Evolutionary conservation across 441 rosid species (phyloP).

Genomic region (Kokia cookei): DNA sequence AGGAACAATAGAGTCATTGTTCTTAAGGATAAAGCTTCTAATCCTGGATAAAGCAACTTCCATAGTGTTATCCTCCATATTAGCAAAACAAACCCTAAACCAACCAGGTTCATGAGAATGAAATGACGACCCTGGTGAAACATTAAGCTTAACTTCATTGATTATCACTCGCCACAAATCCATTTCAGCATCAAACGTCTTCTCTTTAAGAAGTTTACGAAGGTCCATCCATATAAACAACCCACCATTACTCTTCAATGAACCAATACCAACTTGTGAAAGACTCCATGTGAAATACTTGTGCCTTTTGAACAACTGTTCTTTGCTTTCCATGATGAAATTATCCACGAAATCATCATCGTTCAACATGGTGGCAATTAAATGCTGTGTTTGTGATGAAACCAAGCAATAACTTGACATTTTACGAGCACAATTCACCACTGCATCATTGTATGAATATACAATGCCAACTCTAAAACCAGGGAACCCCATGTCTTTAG

Average conservation of each 20-base stretch:
- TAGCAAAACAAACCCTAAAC: conserved; percentile 93
- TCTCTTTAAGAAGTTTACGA: conserved; percentile 46
- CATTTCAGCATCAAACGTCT: conserved; percentile 47
- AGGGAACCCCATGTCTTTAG: conserved; percentile 93
- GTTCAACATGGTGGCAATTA: conserved; percentile 70
- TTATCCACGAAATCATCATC: conserved; percentile 56
- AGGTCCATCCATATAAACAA: conserved; percentile 91
- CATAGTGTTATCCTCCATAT: conserved; percentile 76
- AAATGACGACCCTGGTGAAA: conserved; percentile 93
- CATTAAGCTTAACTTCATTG: conserved; percentile 78
- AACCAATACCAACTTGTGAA: conserved; percentile 47
- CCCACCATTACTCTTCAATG: conserved; percentile 70
- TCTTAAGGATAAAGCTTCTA: conserved; percentile 35
- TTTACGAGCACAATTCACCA: conserved; percentile 62
- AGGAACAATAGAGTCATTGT: conserved; percentile 35
- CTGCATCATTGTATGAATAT: conserved; percentile 77
- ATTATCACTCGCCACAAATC: conserved; percentile 66
- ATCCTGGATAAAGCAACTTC: conserved; percentile 72
- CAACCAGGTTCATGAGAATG: conserved; percentile 87
- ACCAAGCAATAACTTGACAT: conserved; percentile 96
- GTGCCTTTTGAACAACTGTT: conserved; percentile 53
- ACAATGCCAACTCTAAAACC: conserved; percentile 89
- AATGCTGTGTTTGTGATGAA: conserved; percentile 81
- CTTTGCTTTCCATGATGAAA: conserved; percentile 49
- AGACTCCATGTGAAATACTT: conserved; percentile 44